Evolutionary conservation across 768 basidiomycete genomes (phyloP).

Genomic region (Mycena rosella): DNA sequence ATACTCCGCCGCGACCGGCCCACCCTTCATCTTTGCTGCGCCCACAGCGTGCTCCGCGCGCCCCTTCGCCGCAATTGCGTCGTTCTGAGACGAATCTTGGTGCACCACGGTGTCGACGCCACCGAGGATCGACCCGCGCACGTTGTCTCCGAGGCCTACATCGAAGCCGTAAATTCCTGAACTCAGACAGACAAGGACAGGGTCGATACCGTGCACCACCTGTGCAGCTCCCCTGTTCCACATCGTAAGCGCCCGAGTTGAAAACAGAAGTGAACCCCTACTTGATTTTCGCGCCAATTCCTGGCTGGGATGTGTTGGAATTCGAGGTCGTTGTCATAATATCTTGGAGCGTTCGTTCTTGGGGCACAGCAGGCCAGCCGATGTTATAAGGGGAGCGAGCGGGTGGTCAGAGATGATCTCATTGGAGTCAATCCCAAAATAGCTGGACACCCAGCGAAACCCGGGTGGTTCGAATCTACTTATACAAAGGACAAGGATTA

Average conservation of each 20-base stretch:
- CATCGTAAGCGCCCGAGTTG: background rate
- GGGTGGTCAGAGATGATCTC: constrained; percentile 24
- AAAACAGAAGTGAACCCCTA: background rate
- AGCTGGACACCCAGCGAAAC: no score
- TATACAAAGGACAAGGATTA: no score
- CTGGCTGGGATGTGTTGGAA: constrained; percentile 6
- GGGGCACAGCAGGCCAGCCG: background rate
- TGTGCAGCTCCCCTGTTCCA: constrained; percentile 29
- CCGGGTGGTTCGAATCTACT: no score
- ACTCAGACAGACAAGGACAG: background rate
- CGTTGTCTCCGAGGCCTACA: constrained; percentile 32
- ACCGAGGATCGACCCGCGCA: constrained; percentile 35
- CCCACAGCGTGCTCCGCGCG: constrained; percentile 14
- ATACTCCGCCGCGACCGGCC: background rate
- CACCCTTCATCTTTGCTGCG: background rate
- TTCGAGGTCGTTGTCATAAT: constrained; percentile 8
- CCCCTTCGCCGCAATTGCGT: constrained; percentile 31
- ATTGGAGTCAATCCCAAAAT: no score
- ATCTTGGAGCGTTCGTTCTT: background rate
- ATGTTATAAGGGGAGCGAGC: background rate
- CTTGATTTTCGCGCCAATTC: constrained; percentile 30
- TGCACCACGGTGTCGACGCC: constrained; percentile 33
- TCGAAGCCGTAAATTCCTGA: no score
- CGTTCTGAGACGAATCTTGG: constrained; percentile 24
- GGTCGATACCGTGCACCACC: constrained; percentile 18